These are phyloP conservation scores for Fraxinus greggii DNA, from an alignment of 305 asterid species.

Conservation along the genomic window DNA sequence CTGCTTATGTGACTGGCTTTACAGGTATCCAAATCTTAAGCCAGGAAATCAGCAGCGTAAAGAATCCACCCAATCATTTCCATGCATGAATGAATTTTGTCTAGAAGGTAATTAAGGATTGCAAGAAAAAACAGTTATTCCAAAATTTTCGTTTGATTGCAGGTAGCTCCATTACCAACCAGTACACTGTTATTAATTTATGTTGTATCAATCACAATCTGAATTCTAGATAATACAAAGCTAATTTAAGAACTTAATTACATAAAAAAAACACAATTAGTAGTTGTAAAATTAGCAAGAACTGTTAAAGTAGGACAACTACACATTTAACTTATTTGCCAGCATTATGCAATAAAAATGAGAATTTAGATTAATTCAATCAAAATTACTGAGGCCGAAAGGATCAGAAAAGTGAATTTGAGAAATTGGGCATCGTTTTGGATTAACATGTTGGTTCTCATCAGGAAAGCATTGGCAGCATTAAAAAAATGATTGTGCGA, in stretches of 20 bases:
- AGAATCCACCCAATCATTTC: background rate
- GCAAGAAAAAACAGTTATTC: background rate
- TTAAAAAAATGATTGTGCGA: background rate
- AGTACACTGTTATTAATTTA: background rate
- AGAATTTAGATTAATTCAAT: background rate
- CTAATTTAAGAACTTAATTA: background rate
- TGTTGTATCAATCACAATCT: background rate
- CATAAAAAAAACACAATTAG: background rate
- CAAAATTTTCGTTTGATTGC: background rate
- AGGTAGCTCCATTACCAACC: background rate
- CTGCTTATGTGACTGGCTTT: background rate
- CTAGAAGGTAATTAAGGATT: background rate
- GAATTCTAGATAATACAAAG: background rate
- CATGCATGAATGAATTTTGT: background rate
- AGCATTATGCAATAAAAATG: background rate
- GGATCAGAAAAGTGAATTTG: background rate
- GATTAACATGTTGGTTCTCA: background rate
- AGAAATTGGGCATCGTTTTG: background rate
- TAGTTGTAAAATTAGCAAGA: background rate
- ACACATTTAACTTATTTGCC: background rate
- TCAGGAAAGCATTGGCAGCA: background rate
- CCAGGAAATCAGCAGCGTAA: background rate
- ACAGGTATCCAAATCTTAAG: background rate
- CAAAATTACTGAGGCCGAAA: background rate
- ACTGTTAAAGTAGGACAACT: background rate